These are phyloP conservation scores for Malassezia sympodialis DNA, from an alignment of 1,284 basidiomycete genomes.

Conservation along the genomic window DNA sequence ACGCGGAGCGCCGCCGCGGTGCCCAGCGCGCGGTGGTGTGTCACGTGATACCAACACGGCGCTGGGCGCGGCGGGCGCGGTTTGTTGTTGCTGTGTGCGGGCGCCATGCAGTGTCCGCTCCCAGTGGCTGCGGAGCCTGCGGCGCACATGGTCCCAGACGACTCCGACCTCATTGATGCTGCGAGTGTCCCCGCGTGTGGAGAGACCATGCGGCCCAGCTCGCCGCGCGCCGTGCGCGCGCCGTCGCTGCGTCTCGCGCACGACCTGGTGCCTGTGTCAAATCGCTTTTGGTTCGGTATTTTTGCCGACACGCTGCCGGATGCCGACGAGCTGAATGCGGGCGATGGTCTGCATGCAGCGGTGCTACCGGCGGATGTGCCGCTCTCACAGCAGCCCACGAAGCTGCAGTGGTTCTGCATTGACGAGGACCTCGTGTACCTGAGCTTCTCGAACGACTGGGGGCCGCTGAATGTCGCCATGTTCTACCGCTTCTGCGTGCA, in stretches of 20 bases:
- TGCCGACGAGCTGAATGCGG: constrained; percentile 22
- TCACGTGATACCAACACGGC: constrained; percentile 4
- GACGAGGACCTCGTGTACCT: constrained; percentile 86
- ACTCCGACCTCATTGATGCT: constrained; percentile 33
- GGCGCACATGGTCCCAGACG: constrained; percentile 27
- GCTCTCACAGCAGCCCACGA: constrained; percentile 16
- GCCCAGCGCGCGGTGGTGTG: not conserved
- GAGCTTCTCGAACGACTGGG: constrained; percentile 61
- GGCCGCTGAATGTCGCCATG: constrained; percentile 55
- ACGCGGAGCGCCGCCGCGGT: too few relatives aligned
- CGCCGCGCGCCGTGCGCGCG: not conserved
- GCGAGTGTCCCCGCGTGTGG: not conserved
- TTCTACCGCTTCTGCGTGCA: constrained; percentile 71
- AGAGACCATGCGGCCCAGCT: not conserved
- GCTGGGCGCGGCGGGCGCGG: not conserved
- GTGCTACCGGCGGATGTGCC: constrained; percentile 19
- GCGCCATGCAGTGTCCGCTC: not conserved
- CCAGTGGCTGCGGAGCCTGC: constrained; percentile 1
- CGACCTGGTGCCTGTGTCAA: constrained; percentile 32
- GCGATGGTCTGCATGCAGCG: constrained; percentile 12
- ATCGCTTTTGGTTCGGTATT: constrained; percentile 36
- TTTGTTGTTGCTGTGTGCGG: not conserved
- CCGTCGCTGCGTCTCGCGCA: constrained; percentile 18
- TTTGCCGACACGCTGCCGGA: constrained; percentile 21
- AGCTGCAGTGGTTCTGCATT: constrained; percentile 52